Base-by-base conservation (phyloP, 371 early-diverging fungal genomes). In the Thermomucor indicae-seudaticae region DNA sequence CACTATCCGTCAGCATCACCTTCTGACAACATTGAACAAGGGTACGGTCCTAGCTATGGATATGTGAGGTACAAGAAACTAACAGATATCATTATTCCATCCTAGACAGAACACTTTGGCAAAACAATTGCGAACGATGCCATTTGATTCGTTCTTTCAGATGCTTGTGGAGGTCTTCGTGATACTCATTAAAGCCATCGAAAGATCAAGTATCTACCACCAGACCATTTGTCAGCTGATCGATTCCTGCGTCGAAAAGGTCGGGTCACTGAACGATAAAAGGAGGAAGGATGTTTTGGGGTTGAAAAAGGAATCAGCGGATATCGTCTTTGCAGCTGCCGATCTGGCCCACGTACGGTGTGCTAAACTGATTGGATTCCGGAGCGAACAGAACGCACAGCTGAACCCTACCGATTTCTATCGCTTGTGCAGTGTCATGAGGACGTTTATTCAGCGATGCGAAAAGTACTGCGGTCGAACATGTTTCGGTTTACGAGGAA, bases 321-420 rank as follows among this genome's bases (percentile, higher is more conserved):
- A 89, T 43, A 81, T 90, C 16, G 66, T 92, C 4, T 83, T 81
- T 51, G 77, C 85, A 6, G 83, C 83, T 0, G 81, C 86, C 4
- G 95, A 95, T 49, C 56, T 89, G 7, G 86, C 92, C 0, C 93
- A 96, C 58, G 83, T 86, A 8, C 84, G 92, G 22, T 90, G 91
- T 55, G 90, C 92, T 17, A 92, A 92, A 55, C 67, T 94, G 43
- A 76, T 97, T 29, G 81, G 82, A 10, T 86, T 89, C 55, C 83
- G 96, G 11, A 76, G 83, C 6, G 96, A 97, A 22, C 95, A 94
- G 55, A 95, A 87, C 57, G 81, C 92, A 14, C 79, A 92, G 49
- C 65, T 97, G 38, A 85, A 88, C 48, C 85, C 92, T 1, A 80
- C 86, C 8, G 91, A 94, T 43, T 93, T 95, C 58, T 90, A 90